A percentile compares a stretch with the other conserved stretches of the same genome.
Evolutionary conservation across 306 rosid genomes (phyloP).

Genomic region (Elaeagnus macrophylla): DNA sequence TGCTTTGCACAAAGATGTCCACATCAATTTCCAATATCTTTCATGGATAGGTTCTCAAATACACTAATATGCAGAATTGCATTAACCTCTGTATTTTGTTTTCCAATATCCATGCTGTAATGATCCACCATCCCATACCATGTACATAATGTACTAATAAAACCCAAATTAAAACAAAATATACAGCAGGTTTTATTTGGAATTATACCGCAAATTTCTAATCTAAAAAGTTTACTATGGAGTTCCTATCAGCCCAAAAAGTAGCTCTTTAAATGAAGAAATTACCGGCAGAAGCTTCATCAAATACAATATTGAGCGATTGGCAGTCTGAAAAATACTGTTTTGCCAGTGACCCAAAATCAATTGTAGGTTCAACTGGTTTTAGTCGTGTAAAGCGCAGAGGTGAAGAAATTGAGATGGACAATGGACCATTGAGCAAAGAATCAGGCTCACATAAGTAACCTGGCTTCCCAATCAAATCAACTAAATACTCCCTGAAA

Average conservation of each 20-base stretch:
- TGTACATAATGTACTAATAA: no score
- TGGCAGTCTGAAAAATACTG: conserved; percentile 79
- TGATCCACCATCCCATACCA: no score
- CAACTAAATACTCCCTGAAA: conserved; percentile 85
- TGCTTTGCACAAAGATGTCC: no score
- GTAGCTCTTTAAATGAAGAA: conserved; percentile 14
- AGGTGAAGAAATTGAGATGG: conserved; percentile 94
- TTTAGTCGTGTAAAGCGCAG: conserved; percentile 82
- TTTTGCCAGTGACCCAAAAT: conserved; percentile 87
- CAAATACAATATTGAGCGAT: conserved; percentile 76
- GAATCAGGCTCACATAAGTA: conserved; percentile 82
- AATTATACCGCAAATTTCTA: no score
- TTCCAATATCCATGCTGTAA: no score
- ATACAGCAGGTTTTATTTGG: no score
- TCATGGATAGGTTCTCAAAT: no score
- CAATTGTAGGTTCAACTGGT: conserved; percentile 63
- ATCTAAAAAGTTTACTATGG: no score
- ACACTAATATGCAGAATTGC: no score
- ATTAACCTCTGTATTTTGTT: no score
- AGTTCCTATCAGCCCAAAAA: neutral
- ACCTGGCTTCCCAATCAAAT: conserved; percentile 89
- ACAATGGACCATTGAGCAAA: conserved; percentile 92
- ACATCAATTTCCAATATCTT: no score
- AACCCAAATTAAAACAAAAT: no score
- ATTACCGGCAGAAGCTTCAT: conserved; percentile 73